Conservation (phyloP, 2,329 filamentous ascomycete genomes). For the Allantophomopsis cytisporea region DNA sequence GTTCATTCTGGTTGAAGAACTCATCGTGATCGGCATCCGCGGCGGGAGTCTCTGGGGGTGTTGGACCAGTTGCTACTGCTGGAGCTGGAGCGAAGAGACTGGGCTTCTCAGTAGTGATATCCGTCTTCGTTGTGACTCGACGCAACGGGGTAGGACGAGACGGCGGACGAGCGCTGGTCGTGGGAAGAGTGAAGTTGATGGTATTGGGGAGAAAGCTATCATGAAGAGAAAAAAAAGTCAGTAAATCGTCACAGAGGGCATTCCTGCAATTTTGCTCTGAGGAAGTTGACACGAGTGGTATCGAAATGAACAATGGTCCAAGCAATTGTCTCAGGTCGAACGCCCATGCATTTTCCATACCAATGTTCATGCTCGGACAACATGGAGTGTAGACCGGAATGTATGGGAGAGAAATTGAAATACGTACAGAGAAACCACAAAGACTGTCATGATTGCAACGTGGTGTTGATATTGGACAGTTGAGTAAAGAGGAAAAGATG, state of each 20-base stretch:
- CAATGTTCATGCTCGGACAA: no score
- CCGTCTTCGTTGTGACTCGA: conserved; percentile 29
- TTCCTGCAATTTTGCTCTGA: background rate
- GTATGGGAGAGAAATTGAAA: background rate
- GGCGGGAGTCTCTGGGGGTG: conserved; percentile 19
- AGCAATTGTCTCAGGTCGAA: no score
- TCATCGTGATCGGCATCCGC: conserved; percentile 25
- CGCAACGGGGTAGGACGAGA: conserved; percentile 27
- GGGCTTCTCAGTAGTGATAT: conserved; percentile 36
- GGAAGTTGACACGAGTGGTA: background rate
- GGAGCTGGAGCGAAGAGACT: conserved; percentile 14
- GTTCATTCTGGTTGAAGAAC: conserved; percentile 38
- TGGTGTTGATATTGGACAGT: conserved; percentile 2
- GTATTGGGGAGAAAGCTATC: conserved; percentile 86
- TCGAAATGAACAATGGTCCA: background rate
- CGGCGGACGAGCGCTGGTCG: conserved; percentile 26
- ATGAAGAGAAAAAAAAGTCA: no score
- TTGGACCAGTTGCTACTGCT: conserved; percentile 11
- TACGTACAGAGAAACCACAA: conserved; percentile 44
- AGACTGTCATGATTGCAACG: conserved; percentile 36
- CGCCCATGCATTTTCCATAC: no score
- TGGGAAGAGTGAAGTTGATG: conserved; percentile 66
- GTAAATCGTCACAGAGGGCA: background rate
- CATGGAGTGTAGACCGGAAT: no score
- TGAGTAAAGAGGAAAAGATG: background rate